Conservation (phyloP, 1,284 basidiomycete genomes). For the Austroboletus novae-zelandiae region DNA sequence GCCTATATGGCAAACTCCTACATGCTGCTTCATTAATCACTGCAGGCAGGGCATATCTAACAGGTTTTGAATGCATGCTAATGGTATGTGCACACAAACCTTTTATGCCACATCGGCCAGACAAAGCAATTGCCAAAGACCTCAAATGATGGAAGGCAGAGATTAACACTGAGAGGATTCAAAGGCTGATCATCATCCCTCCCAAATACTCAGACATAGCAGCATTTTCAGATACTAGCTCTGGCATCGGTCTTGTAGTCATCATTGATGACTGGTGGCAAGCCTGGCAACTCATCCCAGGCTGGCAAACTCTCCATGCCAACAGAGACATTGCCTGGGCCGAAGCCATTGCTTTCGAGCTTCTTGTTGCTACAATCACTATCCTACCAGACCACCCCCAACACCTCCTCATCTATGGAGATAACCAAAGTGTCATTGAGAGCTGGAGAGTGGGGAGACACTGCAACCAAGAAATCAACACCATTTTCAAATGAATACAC, state of each 20-base stretch:
- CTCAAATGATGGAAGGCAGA: conserved; percentile 7
- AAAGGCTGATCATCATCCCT: not conserved
- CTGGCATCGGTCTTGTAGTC: conserved; percentile 9
- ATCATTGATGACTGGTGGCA: not conserved
- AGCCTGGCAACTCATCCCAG: conserved; percentile 9
- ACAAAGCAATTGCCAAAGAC: not conserved
- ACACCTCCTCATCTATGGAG: conserved; percentile 29
- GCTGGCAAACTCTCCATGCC: not conserved
- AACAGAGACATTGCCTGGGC: conserved; percentile 17
- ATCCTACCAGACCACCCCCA: not conserved
- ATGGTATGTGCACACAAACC: not conserved
- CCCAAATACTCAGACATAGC: not conserved
- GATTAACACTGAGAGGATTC: not conserved
- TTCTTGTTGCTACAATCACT: conserved; percentile 28
- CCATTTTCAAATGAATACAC: conserved; percentile 25
- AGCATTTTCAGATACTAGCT: conserved; percentile 17
- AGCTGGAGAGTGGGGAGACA: no score
- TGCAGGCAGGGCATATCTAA: not conserved
- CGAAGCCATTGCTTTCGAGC: conserved; percentile 7
- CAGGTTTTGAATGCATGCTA: conserved; percentile 7
- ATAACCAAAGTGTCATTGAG: conserved; percentile 37
- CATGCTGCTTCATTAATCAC: not conserved
- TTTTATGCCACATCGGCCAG: conserved; percentile 1
- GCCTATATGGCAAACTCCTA: conserved; percentile 11
- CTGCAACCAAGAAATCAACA: conserved; percentile 7